Percentiles rank a stretch among this genome's conserved stretches.
Conservation (phyloP, 805 yeast species). For the Saccharomycopsis malanga region DNA sequence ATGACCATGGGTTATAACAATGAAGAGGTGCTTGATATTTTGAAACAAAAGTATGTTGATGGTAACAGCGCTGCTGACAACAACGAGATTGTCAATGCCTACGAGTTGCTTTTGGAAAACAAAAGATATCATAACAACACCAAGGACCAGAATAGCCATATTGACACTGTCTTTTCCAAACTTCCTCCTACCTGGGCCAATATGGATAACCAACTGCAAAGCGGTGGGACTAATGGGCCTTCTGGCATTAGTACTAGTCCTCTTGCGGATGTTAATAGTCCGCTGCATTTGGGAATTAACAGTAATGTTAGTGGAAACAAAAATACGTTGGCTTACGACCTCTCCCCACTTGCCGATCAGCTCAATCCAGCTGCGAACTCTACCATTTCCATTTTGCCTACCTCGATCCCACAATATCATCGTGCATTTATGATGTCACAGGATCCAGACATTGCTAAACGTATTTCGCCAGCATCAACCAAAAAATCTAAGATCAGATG, state of each 20-base stretch:
- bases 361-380: conserved; percentile 11
- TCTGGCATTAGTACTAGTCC: conserved; percentile 19
- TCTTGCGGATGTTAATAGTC: conserved; percentile 15
- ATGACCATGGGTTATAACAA: conserved; percentile 84
- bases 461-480: conserved; percentile 35
- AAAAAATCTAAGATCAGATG: conserved; percentile 92
- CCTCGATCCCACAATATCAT: conserved; percentile 90
- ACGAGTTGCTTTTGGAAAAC: conserved; percentile 75
- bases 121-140: conserved; percentile 43
- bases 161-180: conserved; percentile 52
- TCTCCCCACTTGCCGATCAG: conserved; percentile 15
- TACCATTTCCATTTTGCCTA: conserved; percentile 87
- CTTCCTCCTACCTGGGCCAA: conserved; percentile 47
- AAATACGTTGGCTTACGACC: conserved; percentile 14
- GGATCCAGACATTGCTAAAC: conserved; percentile 26
- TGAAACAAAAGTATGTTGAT: conserved; percentile 28
- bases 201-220: conserved; percentile 3
- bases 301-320: not conserved
- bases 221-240: conserved; percentile 19
- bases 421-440: conserved; percentile 81
- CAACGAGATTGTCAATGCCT: conserved; percentile 82
- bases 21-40: conserved; percentile 73
- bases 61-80: conserved; percentile 34
- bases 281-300: conserved; percentile 9
- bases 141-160: conserved; percentile 33